These are phyloP conservation scores for Plasmodium berghei DNA, from an alignment of 169 alveolate genomes.

Conservation along the genomic window DNA sequence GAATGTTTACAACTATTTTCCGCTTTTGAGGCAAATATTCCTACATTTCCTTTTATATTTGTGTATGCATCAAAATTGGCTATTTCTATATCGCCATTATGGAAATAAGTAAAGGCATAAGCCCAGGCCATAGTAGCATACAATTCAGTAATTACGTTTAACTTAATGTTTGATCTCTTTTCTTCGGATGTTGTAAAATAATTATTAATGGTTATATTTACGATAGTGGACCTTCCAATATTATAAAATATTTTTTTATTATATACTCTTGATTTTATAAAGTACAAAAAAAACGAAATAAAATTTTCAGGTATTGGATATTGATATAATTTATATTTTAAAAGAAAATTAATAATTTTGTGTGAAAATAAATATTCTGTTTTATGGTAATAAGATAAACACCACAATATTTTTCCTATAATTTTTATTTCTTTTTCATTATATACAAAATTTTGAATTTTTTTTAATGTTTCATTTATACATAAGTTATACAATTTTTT, in stretches of 20 bases:
- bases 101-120: conserved; percentile 62
- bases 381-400: conserved; percentile 73
- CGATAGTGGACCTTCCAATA: conserved; percentile 22
- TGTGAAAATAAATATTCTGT: conserved; percentile 57
- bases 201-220: conserved; percentile 27
- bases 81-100: conserved; percentile 6
- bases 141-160: conserved; percentile 45
- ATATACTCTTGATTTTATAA: conserved; percentile 69
- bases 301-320: conserved; percentile 59
- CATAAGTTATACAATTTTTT: conserved; percentile 21
- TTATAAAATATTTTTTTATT: conserved; percentile 37
- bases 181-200: conserved; percentile 2
- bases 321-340: conserved; percentile 27
- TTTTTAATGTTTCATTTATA: conserved; percentile 14
- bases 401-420: conserved; percentile 72
- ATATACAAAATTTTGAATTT: neutral
- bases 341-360: conserved; percentile 30
- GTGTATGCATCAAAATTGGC: neutral
- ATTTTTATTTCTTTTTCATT: conserved; percentile 36
- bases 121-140: conserved; percentile 77
- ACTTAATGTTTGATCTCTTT: conserved; percentile 15
- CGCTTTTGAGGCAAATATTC: too few species aligned
- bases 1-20: neutral
- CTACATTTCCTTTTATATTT: neutral
- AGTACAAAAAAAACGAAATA: conserved; percentile 66